These are phyloP conservation scores for Aspergillus sp. DNA, from an alignment of 2,329 filamentous ascomycete genomes.

Conservation along the genomic window DNA sequence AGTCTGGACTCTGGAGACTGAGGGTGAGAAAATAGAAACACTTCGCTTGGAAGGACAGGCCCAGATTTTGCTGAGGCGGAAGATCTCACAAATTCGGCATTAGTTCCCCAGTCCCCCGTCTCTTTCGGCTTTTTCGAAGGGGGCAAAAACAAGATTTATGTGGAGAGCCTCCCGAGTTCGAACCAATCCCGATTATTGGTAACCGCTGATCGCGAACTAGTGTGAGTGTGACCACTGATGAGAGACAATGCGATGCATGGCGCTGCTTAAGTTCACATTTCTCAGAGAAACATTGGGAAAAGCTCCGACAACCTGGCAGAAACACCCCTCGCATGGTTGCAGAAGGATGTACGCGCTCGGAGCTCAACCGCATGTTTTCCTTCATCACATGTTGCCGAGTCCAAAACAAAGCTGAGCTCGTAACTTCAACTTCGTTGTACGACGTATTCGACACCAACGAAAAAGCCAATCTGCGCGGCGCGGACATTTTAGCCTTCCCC, in stretches of 20 bases:
- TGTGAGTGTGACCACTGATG: constrained; percentile 3
- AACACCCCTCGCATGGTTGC: not conserved
- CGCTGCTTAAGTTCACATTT: not conserved
- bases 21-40: not conserved
- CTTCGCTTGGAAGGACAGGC: not conserved
- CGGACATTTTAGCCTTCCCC: not conserved
- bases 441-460: not conserved
- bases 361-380: not conserved
- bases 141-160: constrained; percentile 15
- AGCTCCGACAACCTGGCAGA: not conserved
- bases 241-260: not conserved
- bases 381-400: constrained; percentile 21
- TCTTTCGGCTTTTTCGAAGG: not conserved
- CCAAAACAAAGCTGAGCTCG: not conserved
- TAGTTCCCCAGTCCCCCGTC: not conserved
- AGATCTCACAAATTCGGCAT: not conserved
- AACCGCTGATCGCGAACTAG: constrained; percentile 16
- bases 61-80: not conserved
- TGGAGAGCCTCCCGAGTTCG: constrained; percentile 9
- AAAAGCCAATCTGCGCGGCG: not conserved
- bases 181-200: constrained; percentile 13
- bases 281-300: not conserved
- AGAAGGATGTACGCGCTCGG: not conserved
- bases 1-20: not conserved
- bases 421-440: not conserved